These are phyloP conservation scores for Aspergillus cejpii DNA, from an alignment of 2,329 filamentous ascomycete species.

Conservation along the genomic window DNA sequence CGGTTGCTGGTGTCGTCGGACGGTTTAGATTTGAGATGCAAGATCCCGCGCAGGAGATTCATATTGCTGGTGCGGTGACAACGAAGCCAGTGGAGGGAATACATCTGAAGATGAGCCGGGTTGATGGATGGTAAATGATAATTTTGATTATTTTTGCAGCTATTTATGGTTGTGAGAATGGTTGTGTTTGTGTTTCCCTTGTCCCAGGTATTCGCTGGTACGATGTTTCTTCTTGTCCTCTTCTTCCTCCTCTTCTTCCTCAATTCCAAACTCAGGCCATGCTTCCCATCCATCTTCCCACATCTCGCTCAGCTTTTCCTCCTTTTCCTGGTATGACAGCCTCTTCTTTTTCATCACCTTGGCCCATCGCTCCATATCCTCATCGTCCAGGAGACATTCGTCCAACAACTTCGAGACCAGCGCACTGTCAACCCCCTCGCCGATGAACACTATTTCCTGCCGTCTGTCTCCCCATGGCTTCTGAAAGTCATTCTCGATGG, in stretches of 20 bases:
- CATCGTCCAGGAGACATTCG: constrained; percentile 54
- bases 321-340: constrained; percentile 36
- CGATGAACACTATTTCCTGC: constrained; percentile 69
- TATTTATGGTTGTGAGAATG: constrained; percentile 16
- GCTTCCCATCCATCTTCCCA: constrained; percentile 57
- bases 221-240: constrained; percentile 24
- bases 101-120: constrained; percentile 29
- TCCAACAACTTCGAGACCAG: constrained; percentile 52
- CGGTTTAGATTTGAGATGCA: constrained; percentile 34
- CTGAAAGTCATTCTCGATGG: constrained; percentile 47
- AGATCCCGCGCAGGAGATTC: constrained; percentile 32
- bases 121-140: constrained; percentile 28
- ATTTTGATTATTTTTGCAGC: background rate
- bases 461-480: constrained; percentile 60
- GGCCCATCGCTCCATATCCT: constrained; percentile 53
- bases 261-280: constrained; percentile 43
- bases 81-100: constrained; percentile 38
- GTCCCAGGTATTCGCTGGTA: constrained; percentile 27
- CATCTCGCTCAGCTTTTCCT: constrained; percentile 43
- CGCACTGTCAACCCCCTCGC: constrained; percentile 53
- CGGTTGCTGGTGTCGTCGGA: constrained; percentile 35
- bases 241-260: constrained; percentile 23
- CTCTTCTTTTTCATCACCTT: constrained; percentile 45
- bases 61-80: constrained; percentile 34
- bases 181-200: background rate